Base-by-base conservation (phyloP, 305 asterid species). In the Fraxinus albicans region DNA sequence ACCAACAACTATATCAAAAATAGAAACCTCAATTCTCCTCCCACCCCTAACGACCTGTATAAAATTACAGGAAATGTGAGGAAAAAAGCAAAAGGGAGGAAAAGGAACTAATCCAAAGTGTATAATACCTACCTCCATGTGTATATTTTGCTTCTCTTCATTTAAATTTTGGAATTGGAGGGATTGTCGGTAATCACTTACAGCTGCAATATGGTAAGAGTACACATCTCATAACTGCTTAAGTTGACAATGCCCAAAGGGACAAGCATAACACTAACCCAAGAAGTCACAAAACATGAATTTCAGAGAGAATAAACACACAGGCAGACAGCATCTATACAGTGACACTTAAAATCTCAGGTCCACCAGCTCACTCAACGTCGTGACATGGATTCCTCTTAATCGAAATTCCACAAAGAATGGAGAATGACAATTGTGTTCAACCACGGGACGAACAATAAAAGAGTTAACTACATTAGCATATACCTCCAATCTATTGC, bases 121-220 rank as follows among this genome's bases (percentile, higher is more conserved):
- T 78, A 76, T 69, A 74, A 69, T 9, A 74, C 88, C 40, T 75
- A 89, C 99, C 98, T 96, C 98, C 89, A 94, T 89, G 81, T 94
- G 99, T 85, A 96, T 96, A 87, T 94, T 94, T 77, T 94, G 98
- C 92, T 96, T 96, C 91, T 94, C 99, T 87, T 94, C 99, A 84
- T 94, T 96, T 87, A 96, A 90, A 88, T 88, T 94, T 89, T 93
- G 99, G 85, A 96, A 96, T 83, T 96, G 99, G 81, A 96, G 99
- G 76, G 98, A 93, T 82, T 94, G 98, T 84, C 89, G 93, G 87
- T 96, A 96, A 89, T 96, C 99, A 81, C 98, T 96, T 25, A 94
- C 89, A 84, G 98, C 99, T 96, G 90, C 88, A 88, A 83, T 81
- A 84, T 31, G 21, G 40, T 31, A 3, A 80, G 67, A 50, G 42